These are phyloP conservation scores for Lodderomyces pseudojiufengensis DNA, from an alignment of 1,139 yeast genomes.

Conservation along the genomic window DNA sequence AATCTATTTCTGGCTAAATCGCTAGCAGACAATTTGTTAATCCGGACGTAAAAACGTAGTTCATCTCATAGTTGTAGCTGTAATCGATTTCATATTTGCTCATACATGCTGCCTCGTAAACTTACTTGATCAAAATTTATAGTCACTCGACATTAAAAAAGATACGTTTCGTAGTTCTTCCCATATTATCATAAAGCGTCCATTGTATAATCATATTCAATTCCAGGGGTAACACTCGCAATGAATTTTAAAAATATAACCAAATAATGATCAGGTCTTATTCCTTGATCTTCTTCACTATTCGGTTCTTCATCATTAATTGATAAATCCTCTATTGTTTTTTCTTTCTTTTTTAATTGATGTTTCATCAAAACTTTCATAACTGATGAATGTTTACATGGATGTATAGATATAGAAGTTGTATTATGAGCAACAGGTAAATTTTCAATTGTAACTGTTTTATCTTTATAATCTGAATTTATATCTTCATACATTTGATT, in stretches of 20 bases:
- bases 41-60: no score
- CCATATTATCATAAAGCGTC: slow-evolving; percentile 69
- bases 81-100: no score
- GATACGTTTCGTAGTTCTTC: no score
- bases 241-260: slow-evolving; percentile 88
- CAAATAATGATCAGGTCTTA: slow-evolving; percentile 87
- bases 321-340: slow-evolving; percentile 26
- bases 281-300: slow-evolving; percentile 39
- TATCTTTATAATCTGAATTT: slow-evolving; percentile 84
- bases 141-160: no score
- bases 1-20: no score
- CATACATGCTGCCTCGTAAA: no score
- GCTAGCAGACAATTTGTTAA: no score
- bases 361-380: slow-evolving; percentile 82
- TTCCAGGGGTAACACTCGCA: slow-evolving; percentile 96
- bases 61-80: no score
- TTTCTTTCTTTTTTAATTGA: slow-evolving; percentile 21
- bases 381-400: slow-evolving; percentile 92
- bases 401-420: slow-evolving; percentile 89
- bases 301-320: slow-evolving; percentile 17
- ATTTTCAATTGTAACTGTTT: slow-evolving; percentile 93
- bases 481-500: slow-evolving; percentile 93
- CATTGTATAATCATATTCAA: slow-evolving; percentile 96
- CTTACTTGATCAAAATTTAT: no score
- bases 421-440: slow-evolving; percentile 80